Base-by-base conservation (phyloP, 441 rosid genomes). In the Adansonia gregorii region DNA sequence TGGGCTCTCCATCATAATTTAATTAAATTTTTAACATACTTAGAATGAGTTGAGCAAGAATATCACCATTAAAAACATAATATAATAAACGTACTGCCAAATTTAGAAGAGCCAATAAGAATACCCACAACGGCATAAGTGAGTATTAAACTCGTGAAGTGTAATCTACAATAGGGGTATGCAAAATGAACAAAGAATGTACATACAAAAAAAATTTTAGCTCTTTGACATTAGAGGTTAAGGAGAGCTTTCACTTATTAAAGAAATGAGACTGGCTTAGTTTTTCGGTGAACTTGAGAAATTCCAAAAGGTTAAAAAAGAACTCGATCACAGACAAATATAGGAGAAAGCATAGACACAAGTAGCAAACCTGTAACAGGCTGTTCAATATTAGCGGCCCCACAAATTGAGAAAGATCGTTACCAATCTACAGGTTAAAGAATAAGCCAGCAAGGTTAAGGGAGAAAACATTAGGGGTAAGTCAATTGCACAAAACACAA, bases 351-450 rank as follows among this genome's bases (percentile, higher is more conserved):
- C 41, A 46, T 7, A 76, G 60, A 43, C 12, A 85, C 46, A 78
- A 43, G 69, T 9, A 78, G 83, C 88, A 78, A 75, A 97, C 99
- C 98, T 92, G 86, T 78, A 97, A 82, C 76, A 97, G 94, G 82
- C 83, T 86, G 85, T 95, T 95, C 87, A 97, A 74, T 60, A 97
- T 71, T 54, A 97, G 92, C 19, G 99, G 99, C 78, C 99, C 99
- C 79, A 92, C 94, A 84, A 97, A 95, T 76, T 97, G 99, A 51
- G 99, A 93, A 83, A 85, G 83, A 85, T 97, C 99, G 79, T 93
- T 95, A 82, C 93, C 92, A 81, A 97, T 89, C 99, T 97, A 74
- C 78, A 76, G 73, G 78, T 75, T 35, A 17, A 56, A 70, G 65
- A 58, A 58, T 20, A 73, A 7, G 14, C 14, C 35, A 82, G 22